phyloP scores from a whole-genome alignment of 768 basidiomycete species.

The Thelephora aurantiotincta region DNA sequence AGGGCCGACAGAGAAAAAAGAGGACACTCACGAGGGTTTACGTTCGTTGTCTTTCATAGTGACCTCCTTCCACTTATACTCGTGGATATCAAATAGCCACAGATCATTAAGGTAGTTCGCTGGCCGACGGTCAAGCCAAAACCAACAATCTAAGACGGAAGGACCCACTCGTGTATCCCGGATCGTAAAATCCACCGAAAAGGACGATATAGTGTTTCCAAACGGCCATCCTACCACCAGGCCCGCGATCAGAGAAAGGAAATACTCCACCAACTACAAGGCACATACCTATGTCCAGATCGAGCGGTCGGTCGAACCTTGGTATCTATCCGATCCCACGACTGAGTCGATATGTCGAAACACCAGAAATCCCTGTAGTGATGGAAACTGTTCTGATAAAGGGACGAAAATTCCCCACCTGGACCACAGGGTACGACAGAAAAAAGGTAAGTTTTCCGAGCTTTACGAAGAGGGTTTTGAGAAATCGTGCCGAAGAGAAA shows the following conservation, averaged over 20 bases:
- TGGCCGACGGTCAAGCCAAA: constrained; percentile 14
- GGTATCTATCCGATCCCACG: constrained; percentile 84
- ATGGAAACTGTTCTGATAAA: constrained; percentile 74
- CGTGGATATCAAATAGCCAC: constrained; percentile 77
- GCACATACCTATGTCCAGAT: constrained; percentile 62
- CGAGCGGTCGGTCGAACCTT: constrained; percentile 68
- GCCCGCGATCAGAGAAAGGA: not conserved
- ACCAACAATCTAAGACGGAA: not conserved
- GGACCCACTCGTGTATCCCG: constrained; percentile 60
- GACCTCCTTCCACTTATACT: constrained; percentile 75
- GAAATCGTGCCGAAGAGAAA: constrained; percentile 57
- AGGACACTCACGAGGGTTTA: constrained; percentile 48
- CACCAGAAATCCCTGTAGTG: constrained; percentile 86
- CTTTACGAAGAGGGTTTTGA: not conserved
- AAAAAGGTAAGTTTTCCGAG: not conserved
- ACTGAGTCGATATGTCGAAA: constrained; percentile 65
- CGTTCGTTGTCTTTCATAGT: constrained; percentile 59
- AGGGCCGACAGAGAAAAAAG: not conserved
- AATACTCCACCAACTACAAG: not conserved
- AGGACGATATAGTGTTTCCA: constrained; percentile 83
- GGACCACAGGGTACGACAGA: not conserved
- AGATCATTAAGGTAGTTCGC: constrained; percentile 74
- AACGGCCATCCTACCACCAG: constrained; percentile 53
- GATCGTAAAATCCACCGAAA: constrained; percentile 87
- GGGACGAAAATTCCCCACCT: constrained; percentile 80